phyloP scores from a whole-genome alignment of 192 early-diverging fungal species.

The Diversispora eburnea region DNA sequence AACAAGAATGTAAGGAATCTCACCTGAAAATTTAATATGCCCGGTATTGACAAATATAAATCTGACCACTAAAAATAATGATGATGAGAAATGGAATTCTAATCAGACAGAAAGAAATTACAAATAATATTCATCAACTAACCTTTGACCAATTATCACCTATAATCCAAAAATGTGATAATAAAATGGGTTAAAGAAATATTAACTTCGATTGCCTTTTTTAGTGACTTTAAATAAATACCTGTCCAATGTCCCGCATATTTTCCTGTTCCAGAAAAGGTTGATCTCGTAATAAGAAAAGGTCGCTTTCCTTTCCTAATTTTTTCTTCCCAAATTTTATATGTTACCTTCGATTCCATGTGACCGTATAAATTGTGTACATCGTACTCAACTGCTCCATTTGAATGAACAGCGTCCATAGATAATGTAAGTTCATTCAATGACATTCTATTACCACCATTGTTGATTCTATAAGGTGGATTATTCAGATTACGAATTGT shows the following conservation, averaged over 20 bases:
- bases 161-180: not conserved
- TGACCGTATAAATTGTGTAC: constrained; percentile 23
- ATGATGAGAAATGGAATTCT: not conserved
- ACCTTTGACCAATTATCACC: constrained; percentile 54
- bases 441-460: not conserved
- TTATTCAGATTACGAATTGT: not conserved
- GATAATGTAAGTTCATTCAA: not conserved
- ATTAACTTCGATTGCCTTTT: too few relatives aligned
- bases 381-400: constrained; percentile 11
- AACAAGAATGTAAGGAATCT: too few relatives aligned
- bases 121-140: not conserved
- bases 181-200: too few relatives aligned
- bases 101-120: not conserved
- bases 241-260: constrained; percentile 48
- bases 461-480: constrained; percentile 19
- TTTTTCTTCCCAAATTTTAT: not conserved
- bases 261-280: constrained; percentile 52
- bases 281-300: constrained; percentile 20
- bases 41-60: constrained; percentile 59
- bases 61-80: constrained; percentile 42
- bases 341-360: constrained; percentile 14
- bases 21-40: constrained; percentile 56
- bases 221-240: not conserved
- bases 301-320: constrained; percentile 16
- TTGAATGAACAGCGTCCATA: not conserved